A percentile compares a stretch with the other conserved stretches of the same genome.
Evolutionary conservation across 805 yeast genomes (phyloP).

Genomic region (Starmerella vitae): DNA sequence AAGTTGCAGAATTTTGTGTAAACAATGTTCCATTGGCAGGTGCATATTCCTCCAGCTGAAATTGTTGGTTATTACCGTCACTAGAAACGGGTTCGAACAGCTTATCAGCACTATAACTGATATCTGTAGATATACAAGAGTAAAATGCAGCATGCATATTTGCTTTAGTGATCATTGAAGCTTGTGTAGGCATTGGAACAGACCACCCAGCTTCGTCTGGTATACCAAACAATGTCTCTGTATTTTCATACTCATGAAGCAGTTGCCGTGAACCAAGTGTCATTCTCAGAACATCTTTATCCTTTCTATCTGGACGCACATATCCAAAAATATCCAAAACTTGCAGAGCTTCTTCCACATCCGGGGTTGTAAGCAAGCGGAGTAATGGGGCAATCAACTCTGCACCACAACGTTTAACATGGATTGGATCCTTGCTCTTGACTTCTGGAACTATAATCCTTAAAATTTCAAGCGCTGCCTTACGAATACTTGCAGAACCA

Average conservation of each 20-base stretch:
- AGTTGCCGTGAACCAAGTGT: conserved; percentile 71
- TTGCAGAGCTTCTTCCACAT: conserved; percentile 76
- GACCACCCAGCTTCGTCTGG: conserved; percentile 97
- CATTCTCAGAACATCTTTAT: conserved; percentile 82
- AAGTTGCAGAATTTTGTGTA: conserved; percentile 4
- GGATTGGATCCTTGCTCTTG: conserved; percentile 60
- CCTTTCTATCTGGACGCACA: conserved; percentile 83
- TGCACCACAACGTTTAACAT: conserved; percentile 69
- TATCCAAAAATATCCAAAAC: conserved; percentile 74
- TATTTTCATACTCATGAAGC: conserved; percentile 67
- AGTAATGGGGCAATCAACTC: conserved; percentile 84
- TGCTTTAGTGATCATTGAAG: conserved; percentile 76
- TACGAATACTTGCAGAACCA: conserved; percentile 60
- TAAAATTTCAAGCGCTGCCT: conserved; percentile 64
- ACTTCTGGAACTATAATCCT: conserved; percentile 63
- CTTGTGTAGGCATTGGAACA: conserved; percentile 84
- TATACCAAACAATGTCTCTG: conserved; percentile 83
- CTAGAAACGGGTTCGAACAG: neutral
- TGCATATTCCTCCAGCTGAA: conserved; percentile 23
- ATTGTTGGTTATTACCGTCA: conserved; percentile 5
- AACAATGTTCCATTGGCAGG: conserved; percentile 2
- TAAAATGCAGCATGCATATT: conserved; percentile 92
- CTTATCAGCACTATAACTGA: neutral
- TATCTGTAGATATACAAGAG: conserved; percentile 44
- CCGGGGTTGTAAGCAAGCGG: conserved; percentile 65